phyloP scores from a whole-genome alignment of 2,329 filamentous ascomycete species.

The Blumeriella jaapii region DNA sequence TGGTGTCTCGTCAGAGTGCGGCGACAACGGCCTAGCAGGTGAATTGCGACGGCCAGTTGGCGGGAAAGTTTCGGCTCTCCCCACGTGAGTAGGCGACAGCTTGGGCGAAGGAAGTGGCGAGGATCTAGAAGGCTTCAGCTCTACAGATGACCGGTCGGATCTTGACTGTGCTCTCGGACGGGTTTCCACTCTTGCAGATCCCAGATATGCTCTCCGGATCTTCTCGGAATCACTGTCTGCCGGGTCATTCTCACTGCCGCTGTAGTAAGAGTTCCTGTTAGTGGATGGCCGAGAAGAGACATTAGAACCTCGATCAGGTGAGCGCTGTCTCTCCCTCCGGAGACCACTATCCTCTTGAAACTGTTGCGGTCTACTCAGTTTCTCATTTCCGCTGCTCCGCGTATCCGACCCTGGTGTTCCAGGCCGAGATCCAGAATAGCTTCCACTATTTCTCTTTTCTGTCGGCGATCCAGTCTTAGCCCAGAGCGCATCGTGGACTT shows the following conservation, averaged over 20 bases:
- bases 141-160: slow-evolving; percentile 18
- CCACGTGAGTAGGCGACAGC: slow-evolving; percentile 21
- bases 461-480: slow-evolving; percentile 21
- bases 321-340: slow-evolving; percentile 15
- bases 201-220: slow-evolving; percentile 6
- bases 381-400: slow-evolving; percentile 18
- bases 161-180: slow-evolving; percentile 18
- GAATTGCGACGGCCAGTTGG: slow-evolving; percentile 7
- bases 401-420: slow-evolving; percentile 16
- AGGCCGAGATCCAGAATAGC: slow-evolving; percentile 12
- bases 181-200: slow-evolving; percentile 9
- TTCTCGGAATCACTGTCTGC: slow-evolving; percentile 23
- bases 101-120: slow-evolving; percentile 25
- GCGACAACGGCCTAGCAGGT: slow-evolving; percentile 20
- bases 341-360: slow-evolving; percentile 16
- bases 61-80: slow-evolving; percentile 22
- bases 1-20: slow-evolving; percentile 15
- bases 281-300: slow-evolving; percentile 17
- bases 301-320: slow-evolving; percentile 12
- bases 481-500: slow-evolving; percentile 27
- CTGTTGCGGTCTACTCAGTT: slow-evolving; percentile 17
- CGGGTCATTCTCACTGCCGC: slow-evolving; percentile 23
- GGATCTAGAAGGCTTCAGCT: slow-evolving; percentile 14
- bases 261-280: slow-evolving; percentile 15
- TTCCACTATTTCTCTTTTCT: slow-evolving; percentile 21